These are phyloP conservation scores for Aspergillus nomiae DNA, from an alignment of 2,329 filamentous ascomycete species.

Conservation along the genomic window DNA sequence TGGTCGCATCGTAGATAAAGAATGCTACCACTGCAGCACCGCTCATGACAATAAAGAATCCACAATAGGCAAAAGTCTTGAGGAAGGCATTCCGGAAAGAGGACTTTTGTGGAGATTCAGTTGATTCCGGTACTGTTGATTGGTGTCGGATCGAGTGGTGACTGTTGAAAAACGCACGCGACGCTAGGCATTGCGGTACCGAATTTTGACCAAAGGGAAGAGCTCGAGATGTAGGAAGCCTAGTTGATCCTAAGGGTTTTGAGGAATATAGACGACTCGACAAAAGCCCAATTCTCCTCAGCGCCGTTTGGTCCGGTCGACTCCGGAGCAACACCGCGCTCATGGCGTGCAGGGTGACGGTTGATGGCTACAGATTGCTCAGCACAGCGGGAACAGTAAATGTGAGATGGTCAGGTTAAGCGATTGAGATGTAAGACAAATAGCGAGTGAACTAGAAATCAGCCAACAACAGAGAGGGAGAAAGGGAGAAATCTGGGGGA, in stretches of 20 bases:
- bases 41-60: conserved; percentile 72
- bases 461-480: neutral
- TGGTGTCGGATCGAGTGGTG: conserved; percentile 34
- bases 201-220: conserved; percentile 24
- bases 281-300: conserved; percentile 29
- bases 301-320: conserved; percentile 29
- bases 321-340: conserved; percentile 35
- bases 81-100: conserved; percentile 59
- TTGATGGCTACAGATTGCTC: neutral
- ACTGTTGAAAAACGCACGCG: conserved; percentile 22
- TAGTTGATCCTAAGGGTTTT: conserved; percentile 13
- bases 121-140: conserved; percentile 29
- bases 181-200: conserved; percentile 25
- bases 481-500: neutral
- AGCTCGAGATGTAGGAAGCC: conserved; percentile 20
- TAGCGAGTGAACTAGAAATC: neutral
- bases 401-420: neutral
- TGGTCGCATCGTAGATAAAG: conserved; percentile 91
- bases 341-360: conserved; percentile 23
- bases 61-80: conserved; percentile 70
- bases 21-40: conserved; percentile 74
- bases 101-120: conserved; percentile 29
- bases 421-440: neutral
- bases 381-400: neutral
- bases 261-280: conserved; percentile 23